These are phyloP conservation scores for Pseudoperonospora humuli DNA, from an alignment of 352 stramenopile species.

Conservation along the genomic window DNA sequence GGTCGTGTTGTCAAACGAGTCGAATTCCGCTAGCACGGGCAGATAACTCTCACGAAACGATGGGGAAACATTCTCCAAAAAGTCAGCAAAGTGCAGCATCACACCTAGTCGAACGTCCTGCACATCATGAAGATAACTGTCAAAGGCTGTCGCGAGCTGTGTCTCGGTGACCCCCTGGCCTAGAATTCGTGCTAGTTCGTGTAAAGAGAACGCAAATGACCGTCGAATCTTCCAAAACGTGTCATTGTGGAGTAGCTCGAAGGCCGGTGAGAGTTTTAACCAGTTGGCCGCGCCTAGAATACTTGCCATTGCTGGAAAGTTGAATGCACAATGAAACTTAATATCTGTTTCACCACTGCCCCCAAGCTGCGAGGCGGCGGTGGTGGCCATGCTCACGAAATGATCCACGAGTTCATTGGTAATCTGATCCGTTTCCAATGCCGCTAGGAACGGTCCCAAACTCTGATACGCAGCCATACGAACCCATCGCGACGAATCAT, in stretches of 20 bases:
- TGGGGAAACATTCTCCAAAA: slow-evolving; percentile 64
- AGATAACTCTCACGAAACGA: slow-evolving; percentile 75
- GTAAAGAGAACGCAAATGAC: slow-evolving; percentile 89
- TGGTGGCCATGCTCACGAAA: slow-evolving; percentile 81
- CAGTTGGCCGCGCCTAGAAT: slow-evolving; percentile 67
- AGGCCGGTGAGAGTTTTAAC: slow-evolving; percentile 70
- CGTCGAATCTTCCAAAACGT: slow-evolving; percentile 86
- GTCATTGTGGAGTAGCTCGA: slow-evolving; percentile 72
- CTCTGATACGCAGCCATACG: slow-evolving; percentile 92
- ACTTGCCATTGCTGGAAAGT: slow-evolving; percentile 84
- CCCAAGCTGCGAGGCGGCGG: slow-evolving; percentile 43
- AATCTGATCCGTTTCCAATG: slow-evolving; percentile 82
- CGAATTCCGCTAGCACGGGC: slow-evolving; percentile 59
- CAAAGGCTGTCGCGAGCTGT: slow-evolving; percentile 74
- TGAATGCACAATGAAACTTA: slow-evolving; percentile 89
- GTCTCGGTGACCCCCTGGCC: slow-evolving; percentile 71
- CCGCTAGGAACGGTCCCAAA: slow-evolving; percentile 59
- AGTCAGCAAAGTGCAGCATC: slow-evolving; percentile 82
- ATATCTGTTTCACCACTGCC: slow-evolving; percentile 82
- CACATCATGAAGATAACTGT: slow-evolving; percentile 77
- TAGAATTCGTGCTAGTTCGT: slow-evolving; percentile 81
- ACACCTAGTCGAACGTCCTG: slow-evolving; percentile 75
- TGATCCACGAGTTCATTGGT: slow-evolving; percentile 70
- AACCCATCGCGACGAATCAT: slow-evolving; percentile 90
- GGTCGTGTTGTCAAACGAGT: slow-evolving; percentile 56